phyloP scores from a whole-genome alignment of 148 eudicot species.

The Spergularia marina region DNA sequence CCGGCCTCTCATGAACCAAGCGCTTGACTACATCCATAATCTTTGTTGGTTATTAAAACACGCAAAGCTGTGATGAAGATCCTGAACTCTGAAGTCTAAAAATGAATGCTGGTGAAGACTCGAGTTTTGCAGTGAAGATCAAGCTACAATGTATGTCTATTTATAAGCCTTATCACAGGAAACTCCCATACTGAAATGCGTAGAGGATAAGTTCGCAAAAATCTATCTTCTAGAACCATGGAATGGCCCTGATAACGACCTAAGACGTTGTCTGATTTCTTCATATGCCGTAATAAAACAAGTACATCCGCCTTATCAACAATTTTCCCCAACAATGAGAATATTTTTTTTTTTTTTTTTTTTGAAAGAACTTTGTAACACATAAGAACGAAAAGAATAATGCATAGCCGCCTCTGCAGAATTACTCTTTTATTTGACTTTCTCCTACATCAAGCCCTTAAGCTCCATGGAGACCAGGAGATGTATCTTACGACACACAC shows the following conservation, averaged over 20 bases:
- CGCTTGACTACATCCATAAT: conserved; percentile 27
- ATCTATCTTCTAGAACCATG: conserved; percentile 16
- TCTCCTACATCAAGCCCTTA: conserved; percentile 18
- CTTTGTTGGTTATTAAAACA: not conserved
- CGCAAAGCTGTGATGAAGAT: not conserved
- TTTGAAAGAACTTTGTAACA: not conserved
- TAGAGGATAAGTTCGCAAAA: conserved; percentile 19
- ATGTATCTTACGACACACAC: not conserved
- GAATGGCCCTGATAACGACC: conserved; percentile 16
- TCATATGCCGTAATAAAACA: conserved; percentile 18
- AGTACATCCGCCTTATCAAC: conserved; percentile 15
- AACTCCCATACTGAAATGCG: not conserved
- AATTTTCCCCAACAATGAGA: not conserved
- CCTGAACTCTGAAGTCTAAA: not conserved
- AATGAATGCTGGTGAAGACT: not conserved
- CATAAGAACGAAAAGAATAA: conserved; percentile 25
- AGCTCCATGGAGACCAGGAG: conserved; percentile 3
- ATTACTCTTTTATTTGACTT: conserved; percentile 9
- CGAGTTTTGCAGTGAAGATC: conserved; percentile 8
- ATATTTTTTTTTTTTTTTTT: not conserved
- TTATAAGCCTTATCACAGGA: conserved; percentile 16
- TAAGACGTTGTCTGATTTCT: conserved; percentile 13
- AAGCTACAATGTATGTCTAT: conserved; percentile 17
- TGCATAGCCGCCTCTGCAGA: conserved; percentile 1
- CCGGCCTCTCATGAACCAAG: conserved; percentile 27